Percentiles rank a stretch among this genome's conserved stretches.
Evolutionary conservation across 768 basidiomycete species (phyloP).

Genomic region (Calocera viscosa): DNA sequence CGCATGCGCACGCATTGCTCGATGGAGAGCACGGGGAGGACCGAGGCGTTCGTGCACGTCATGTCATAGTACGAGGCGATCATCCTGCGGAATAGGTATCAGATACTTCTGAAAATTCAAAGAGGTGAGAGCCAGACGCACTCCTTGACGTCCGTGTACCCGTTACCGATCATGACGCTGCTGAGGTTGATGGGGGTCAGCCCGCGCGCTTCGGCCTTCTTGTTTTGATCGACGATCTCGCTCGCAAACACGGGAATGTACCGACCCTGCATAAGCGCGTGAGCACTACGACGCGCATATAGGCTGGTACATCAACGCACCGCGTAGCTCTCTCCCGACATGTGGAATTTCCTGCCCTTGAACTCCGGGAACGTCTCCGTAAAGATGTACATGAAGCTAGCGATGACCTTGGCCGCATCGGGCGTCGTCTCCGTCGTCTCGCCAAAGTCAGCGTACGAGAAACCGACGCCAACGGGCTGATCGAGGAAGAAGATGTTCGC

Average conservation of each 20-base stretch:
- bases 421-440: constrained; percentile 15
- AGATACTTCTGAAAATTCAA: neutral
- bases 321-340: neutral
- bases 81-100: neutral
- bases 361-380: neutral
- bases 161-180: constrained; percentile 14
- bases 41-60: constrained; percentile 22
- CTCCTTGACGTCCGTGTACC: constrained; percentile 12
- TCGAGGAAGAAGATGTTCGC: constrained; percentile 28
- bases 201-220: constrained; percentile 8
- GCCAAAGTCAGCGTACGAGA: constrained; percentile 33
- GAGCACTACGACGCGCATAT: neutral
- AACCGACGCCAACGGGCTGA: constrained; percentile 35
- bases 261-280: neutral
- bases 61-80: neutral
- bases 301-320: neutral
- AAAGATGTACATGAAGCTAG: neutral
- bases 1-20: constrained; percentile 10
- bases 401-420: neutral
- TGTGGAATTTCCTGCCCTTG: neutral
- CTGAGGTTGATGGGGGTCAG: constrained; percentile 11
- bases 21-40: constrained; percentile 32
- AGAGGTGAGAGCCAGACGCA: neutral
- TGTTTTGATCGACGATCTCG: constrained; percentile 12
- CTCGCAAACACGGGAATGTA: constrained; percentile 11